Base-by-base conservation (phyloP, 192 early-diverging fungal genomes). In the Allomyces arbusculus region DNA sequence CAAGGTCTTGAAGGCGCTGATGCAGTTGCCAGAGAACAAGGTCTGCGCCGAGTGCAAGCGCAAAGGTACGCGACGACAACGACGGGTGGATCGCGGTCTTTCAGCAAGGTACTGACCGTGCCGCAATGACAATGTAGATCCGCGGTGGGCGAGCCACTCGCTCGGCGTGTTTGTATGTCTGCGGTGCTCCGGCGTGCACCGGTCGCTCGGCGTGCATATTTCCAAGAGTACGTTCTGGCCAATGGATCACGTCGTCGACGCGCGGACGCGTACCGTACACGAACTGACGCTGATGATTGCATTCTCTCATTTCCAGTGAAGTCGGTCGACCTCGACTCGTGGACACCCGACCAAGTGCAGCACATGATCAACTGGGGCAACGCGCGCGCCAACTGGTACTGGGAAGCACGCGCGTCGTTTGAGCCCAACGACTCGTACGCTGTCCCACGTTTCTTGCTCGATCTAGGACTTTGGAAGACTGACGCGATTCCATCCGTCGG, bases 121-220 rank as follows among this genome's bases (percentile, higher is more conserved):
- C 26, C 4, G 26, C 26, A n/a, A n/a, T n/a, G n/a, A n/a, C n/a
- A n/a, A n/a, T n/a, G 12, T 11, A 16, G 45, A 86, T 65, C 87
- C 84, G 19, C 87, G 89, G 66, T 94, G 94, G 95, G 91, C 93
- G 11, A 86, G 83, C 69, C 91, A 95, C 26, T 88, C 90, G 25
- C 84, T 91, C 70, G 94, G 91, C 61, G 94, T 89, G 66, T 94
- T 96, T 71, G 93, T 99, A 67, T 99, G 92, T 74, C 79, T 95
- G 44, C 88, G 94, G 66, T 94, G 94, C 75, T 92, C 91, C 24
- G 91, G 91, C 23, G 81, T 90, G 50, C 91, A 96, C 78, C 82
- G 91, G 62, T 86, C 86, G 0, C 79, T 91, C 61, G 90, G 91
- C 69, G 81, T 86, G 26, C 83, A 86, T 64, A 75, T 86, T 55